A percentile compares a stretch with the other conserved stretches of the same genome.
phyloP scores from a whole-genome alignment of 129 eudicot species.

The Gnaphalium uliginosum region DNA sequence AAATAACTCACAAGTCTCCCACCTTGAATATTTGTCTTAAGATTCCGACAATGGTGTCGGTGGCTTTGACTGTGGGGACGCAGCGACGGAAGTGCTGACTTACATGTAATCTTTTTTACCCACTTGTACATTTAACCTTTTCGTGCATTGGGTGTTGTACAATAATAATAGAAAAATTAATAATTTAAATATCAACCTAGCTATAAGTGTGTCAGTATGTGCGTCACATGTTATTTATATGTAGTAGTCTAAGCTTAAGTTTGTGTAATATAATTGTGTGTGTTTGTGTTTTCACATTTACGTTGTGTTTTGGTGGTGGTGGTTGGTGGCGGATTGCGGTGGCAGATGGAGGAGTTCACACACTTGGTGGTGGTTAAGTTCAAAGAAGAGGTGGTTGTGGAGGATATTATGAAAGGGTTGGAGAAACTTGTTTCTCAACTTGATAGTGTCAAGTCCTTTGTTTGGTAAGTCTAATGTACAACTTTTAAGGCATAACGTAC shows the following conservation, averaged over 20 bases:
- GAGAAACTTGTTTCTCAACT: conserved; percentile 70
- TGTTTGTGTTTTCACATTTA: background rate
- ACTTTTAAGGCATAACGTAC: background rate
- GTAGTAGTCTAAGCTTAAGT: conserved; percentile 4
- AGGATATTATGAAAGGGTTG: conserved; percentile 73
- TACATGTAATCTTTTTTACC: conserved; percentile 14
- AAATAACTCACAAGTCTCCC: conserved; percentile 15
- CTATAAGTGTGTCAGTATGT: conserved; percentile 33
- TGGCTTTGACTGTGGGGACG: conserved; percentile 46
- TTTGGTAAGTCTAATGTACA: conserved; percentile 52
- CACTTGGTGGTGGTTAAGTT: conserved; percentile 93
- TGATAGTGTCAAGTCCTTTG: conserved; percentile 82
- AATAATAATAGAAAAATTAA: no score
- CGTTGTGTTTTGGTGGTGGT: conserved; percentile 2
- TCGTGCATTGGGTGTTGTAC: conserved; percentile 32
- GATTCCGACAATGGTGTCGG: conserved; percentile 42
- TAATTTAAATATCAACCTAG: conserved; percentile 8
- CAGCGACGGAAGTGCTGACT: conserved; percentile 48
- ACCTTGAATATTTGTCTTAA: conserved; percentile 20
- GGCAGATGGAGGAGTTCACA: conserved; percentile 61
- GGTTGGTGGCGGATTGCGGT: conserved; percentile 19
- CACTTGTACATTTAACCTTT: conserved; percentile 31
- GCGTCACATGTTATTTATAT: conserved; percentile 36
- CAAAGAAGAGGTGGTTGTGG: conserved; percentile 71
- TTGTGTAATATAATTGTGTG: background rate